Conservation (phyloP, 371 early-diverging fungal genomes). For the Syncephalastrum monosporum region DNA sequence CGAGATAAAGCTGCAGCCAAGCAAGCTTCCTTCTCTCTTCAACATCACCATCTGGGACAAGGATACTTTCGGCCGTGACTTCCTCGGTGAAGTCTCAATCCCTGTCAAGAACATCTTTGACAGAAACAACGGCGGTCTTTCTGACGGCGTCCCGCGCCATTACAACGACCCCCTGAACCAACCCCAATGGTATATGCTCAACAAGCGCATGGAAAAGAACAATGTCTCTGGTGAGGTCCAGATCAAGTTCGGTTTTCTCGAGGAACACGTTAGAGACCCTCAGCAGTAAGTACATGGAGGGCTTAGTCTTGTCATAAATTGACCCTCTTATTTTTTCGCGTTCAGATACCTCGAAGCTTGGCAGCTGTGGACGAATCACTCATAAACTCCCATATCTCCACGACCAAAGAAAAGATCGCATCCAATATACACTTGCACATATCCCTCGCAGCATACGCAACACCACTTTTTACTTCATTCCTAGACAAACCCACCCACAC, state of each 20-base stretch:
- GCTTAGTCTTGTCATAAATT: not conserved
- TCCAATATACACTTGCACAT: too few species aligned
- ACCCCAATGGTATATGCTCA: conserved; percentile 31
- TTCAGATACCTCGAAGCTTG: conserved; percentile 17
- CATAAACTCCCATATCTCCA: too few species aligned
- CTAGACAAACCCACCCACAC: too few species aligned
- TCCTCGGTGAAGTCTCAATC: conserved; percentile 61
- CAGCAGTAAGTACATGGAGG: conserved; percentile 27
- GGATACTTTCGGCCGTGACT: conserved; percentile 60
- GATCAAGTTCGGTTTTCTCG: conserved; percentile 44
- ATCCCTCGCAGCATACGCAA: too few species aligned
- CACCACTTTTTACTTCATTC: too few species aligned
- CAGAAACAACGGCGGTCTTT: conserved; percentile 40
- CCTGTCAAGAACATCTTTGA: conserved; percentile 58
- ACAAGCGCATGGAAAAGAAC: conserved; percentile 39
- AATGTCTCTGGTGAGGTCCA: conserved; percentile 43
- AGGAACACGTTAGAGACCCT: conserved; percentile 33
- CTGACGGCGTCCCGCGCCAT: conserved; percentile 43
- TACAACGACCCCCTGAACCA: conserved; percentile 54
- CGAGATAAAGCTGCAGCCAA: conserved; percentile 55
- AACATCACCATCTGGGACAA: conserved; percentile 59
- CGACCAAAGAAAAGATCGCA: too few species aligned
- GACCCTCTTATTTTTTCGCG: not conserved
- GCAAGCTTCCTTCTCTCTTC: conserved; percentile 42
- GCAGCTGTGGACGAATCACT: conserved; percentile 2